These are phyloP conservation scores for Syzygium syzygioides DNA, from an alignment of 441 rosid genomes.

Conservation along the genomic window DNA sequence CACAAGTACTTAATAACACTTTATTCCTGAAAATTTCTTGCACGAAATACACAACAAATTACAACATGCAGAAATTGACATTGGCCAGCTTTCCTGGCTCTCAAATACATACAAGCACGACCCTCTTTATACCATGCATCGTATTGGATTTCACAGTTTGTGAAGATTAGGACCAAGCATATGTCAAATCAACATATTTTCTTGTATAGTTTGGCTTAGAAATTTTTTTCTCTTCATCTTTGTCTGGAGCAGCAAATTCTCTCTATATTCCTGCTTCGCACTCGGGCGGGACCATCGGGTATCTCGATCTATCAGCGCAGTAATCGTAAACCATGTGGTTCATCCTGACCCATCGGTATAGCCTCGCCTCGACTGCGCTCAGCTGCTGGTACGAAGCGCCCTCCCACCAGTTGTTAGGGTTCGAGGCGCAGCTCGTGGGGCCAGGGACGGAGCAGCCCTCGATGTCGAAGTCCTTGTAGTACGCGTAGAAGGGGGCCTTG, in stretches of 20 bases:
- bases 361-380: conserved; percentile 40
- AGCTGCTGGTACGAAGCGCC: conserved; percentile 37
- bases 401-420: conserved; percentile 57
- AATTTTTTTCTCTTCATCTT: neutral
- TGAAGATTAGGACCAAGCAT: neutral
- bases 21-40: neutral
- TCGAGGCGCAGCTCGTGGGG: conserved; percentile 35
- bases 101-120: neutral
- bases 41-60: neutral
- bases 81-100: neutral
- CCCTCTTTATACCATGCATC: neutral
- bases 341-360: conserved; percentile 59
- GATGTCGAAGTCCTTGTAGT: conserved; percentile 59
- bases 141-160: neutral
- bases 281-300: conserved; percentile 53
- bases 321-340: conserved; percentile 70
- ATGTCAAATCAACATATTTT: neutral
- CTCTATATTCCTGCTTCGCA: conserved; percentile 36
- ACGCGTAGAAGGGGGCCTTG: conserved; percentile 57
- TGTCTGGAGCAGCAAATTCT: neutral
- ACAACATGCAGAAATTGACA: neutral
- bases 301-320: conserved; percentile 48
- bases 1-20: neutral
- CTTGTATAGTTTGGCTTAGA: neutral
- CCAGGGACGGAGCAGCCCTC: conserved; percentile 66